phyloP scores from a whole-genome alignment of 2,329 filamentous ascomycete species.

The Triangularia setosa region DNA sequence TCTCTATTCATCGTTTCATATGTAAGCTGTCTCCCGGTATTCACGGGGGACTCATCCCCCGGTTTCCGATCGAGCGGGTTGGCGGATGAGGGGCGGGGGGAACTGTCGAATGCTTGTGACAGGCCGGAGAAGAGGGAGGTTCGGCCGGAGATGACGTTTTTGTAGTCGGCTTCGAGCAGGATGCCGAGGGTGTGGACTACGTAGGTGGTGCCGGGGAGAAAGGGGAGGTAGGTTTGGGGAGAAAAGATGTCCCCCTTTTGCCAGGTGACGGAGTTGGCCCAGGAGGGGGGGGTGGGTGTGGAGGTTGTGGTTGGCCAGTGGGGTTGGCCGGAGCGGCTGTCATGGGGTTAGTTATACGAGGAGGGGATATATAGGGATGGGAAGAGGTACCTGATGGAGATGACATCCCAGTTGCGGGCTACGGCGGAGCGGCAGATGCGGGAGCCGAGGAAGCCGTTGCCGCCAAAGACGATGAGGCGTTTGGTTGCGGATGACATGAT shows the following conservation, averaged over 20 bases:
- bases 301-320: conserved; percentile 87
- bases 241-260: conserved; percentile 82
- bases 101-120: conserved; percentile 69
- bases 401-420: conserved; percentile 84
- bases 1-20: conserved; percentile 98
- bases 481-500: conserved; percentile 58
- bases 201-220: conserved; percentile 73
- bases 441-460: conserved; percentile 84
- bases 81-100: conserved; percentile 51
- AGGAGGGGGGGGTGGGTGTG: conserved; percentile 65
- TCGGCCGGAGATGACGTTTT: conserved; percentile 77
- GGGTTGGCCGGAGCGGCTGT: conserved; percentile 83
- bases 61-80: conserved; percentile 63
- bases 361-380: not conserved
- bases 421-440: conserved; percentile 90
- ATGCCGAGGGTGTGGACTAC: conserved; percentile 97
- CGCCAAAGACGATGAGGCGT: conserved; percentile 85
- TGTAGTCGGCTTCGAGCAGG: conserved; percentile 95
- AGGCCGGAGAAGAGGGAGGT: conserved; percentile 80
- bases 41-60: not conserved
- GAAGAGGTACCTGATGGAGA: conserved; percentile 71
- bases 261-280: conserved; percentile 83
- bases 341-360: not conserved
- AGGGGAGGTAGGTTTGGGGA: conserved; percentile 71
- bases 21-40: conserved; percentile 53